Evolutionary conservation across 805 yeast genomes (phyloP).

Genomic region (Metschnikowia aberdeeniae): DNA sequence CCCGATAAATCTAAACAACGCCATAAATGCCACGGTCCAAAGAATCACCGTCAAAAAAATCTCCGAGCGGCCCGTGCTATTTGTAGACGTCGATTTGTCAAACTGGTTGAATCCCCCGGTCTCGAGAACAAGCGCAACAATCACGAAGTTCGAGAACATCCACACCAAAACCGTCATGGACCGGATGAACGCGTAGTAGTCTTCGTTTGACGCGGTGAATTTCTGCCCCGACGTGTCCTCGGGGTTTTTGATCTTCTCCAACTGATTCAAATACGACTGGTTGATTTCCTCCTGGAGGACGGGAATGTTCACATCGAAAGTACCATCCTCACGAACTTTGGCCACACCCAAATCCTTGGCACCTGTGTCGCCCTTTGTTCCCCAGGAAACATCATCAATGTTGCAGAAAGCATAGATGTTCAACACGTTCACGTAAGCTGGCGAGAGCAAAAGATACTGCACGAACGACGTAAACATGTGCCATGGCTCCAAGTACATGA

Average conservation of each 20-base stretch:
- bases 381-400: conserved; percentile 72
- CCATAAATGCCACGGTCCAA: conserved; percentile 61
- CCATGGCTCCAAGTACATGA: conserved; percentile 63
- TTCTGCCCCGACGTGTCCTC: conserved; percentile 28
- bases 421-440: conserved; percentile 52
- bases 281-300: conserved; percentile 50
- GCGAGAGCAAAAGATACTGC: conserved; percentile 49
- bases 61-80: conserved; percentile 32
- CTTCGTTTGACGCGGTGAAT: conserved; percentile 34
- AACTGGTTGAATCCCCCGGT: conserved; percentile 44
- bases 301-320: conserved; percentile 52
- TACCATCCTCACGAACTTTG: conserved; percentile 50
- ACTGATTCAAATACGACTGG: conserved; percentile 47
- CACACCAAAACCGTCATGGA: conserved; percentile 45
- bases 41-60: conserved; percentile 50
- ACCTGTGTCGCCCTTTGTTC: conserved; percentile 66
- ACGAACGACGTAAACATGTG: conserved; percentile 55
- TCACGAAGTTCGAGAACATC: conserved; percentile 42
- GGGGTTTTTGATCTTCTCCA: conserved; percentile 48
- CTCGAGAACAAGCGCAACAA: conserved; percentile 40
- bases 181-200: conserved; percentile 43
- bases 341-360: conserved; percentile 54
- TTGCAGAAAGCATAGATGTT: conserved; percentile 68
- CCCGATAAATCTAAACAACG: conserved; percentile 54
- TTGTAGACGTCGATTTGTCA: conserved; percentile 26